phyloP scores from a whole-genome alignment of 768 basidiomycete genomes.

The Boletellus emodensis region DNA sequence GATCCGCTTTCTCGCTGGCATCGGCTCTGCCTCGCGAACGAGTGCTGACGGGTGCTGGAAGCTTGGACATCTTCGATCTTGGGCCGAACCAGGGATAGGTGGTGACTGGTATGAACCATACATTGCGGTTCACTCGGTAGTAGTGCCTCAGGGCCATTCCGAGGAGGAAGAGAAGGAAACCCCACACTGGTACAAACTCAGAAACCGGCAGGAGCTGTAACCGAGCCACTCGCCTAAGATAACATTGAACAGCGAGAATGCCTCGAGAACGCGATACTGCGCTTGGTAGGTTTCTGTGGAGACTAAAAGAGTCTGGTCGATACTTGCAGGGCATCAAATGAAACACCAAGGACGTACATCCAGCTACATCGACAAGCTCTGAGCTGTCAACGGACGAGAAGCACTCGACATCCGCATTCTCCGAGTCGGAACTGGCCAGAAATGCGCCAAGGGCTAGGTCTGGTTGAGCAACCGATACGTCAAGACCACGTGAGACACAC shows the following conservation, averaged over 20 bases:
- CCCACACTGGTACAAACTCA: conserved; percentile 39
- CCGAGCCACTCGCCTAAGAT: conserved; percentile 49
- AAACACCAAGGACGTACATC: conserved; percentile 48
- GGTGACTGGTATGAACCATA: conserved; percentile 72
- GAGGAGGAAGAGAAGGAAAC: conserved; percentile 44
- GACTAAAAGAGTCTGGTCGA: conserved; percentile 41
- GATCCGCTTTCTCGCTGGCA: conserved; percentile 25
- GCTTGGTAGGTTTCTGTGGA: conserved; percentile 84
- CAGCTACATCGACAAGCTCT: conserved; percentile 55
- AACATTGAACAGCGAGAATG: conserved; percentile 77
- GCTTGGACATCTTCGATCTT: conserved; percentile 32
- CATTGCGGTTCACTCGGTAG: conserved; percentile 40
- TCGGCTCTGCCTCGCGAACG: conserved; percentile 35
- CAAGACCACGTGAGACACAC: conserved; percentile 38
- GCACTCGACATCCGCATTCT: conserved; percentile 79
- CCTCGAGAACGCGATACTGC: conserved; percentile 80
- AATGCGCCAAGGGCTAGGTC: conserved; percentile 66
- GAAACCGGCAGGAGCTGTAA: background rate
- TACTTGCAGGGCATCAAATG: conserved; percentile 1
- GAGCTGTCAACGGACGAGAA: conserved; percentile 54
- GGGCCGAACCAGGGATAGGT: conserved; percentile 69
- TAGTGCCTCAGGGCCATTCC: conserved; percentile 42
- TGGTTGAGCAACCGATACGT: conserved; percentile 10
- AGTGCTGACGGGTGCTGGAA: conserved; percentile 40
- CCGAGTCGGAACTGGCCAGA: conserved; percentile 68